phyloP scores from a whole-genome alignment of 2,329 filamentous ascomycete genomes.

The Arthroderma sp. region DNA sequence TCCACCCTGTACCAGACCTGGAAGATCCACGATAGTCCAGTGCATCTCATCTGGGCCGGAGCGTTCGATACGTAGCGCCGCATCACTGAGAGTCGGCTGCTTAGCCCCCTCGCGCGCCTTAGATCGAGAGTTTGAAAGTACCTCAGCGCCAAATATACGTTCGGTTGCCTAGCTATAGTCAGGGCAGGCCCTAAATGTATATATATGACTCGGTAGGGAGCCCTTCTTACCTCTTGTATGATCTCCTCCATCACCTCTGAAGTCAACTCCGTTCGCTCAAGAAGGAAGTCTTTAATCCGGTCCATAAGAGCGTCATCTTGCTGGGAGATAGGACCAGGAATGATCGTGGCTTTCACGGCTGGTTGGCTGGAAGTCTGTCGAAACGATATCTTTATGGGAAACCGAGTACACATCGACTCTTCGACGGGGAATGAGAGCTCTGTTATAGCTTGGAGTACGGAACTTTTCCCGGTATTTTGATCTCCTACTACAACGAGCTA shows the following conservation, averaged over 20 bases:
- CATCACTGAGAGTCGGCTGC: background rate
- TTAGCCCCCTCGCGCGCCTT: background rate
- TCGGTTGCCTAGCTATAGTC: background rate
- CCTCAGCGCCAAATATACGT: background rate
- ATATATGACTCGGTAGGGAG: background rate
- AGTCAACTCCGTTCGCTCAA: background rate
- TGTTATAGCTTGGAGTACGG: background rate
- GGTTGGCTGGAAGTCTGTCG: background rate
- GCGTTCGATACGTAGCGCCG: background rate
- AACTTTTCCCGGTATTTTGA: background rate
- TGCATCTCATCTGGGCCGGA: background rate
- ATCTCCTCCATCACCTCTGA: background rate
- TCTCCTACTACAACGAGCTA: background rate
- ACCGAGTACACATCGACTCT: background rate
- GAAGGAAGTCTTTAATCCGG: background rate
- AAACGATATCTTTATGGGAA: background rate
- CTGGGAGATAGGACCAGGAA: background rate
- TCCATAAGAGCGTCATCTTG: background rate
- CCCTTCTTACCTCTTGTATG: background rate
- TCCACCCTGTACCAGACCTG: background rate
- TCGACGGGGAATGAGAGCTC: background rate
- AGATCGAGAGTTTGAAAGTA: background rate
- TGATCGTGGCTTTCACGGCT: background rate
- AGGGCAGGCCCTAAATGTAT: background rate
- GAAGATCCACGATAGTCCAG: background rate